Evolutionary conservation across 1,284 basidiomycete species (phyloP), one percentile per base, ranked within the genome.

Genomic region (Stygiomarasmius scandens): DNA sequence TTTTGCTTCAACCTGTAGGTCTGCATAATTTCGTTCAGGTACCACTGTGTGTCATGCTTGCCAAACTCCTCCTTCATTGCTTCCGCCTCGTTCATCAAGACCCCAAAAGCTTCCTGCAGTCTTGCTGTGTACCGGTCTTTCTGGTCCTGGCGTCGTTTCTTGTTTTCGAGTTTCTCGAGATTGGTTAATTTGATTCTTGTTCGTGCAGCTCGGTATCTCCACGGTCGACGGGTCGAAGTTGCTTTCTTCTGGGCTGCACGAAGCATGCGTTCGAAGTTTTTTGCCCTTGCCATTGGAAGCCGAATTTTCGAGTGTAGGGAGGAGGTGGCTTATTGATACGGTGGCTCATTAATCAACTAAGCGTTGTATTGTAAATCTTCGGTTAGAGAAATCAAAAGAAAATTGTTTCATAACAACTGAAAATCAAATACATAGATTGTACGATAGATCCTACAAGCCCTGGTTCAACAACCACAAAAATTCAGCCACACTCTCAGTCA

Each of bases 1-100:
- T n/a, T 29, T 14, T 16, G 14, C 23, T 32, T 23, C 1, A 54
- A 25, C 12, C 43, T 5, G 24, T 54, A 25, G 4, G 52, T 29
- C 32, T 54, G 52, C 41, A 46, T 45, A 34, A 54, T 46, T n/a
- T 54, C 52, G 19, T 25, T 22, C 19, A 46, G 14, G 23, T 41
- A 41, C 23, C 24, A 19, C 20, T 44, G 3, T 3, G 23, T 32
- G 36, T 23, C 23, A 3, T 27, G 38, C 19, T 52, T 41, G 2
- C 36, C 36, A 44, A 43, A 25, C 16, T 25, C 20, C 24, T 52
- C 51, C 14, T 52, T 34, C 12, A 52, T 38, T 19, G 36, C 51
- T 4, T 2, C 20, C 23, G 51, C 51, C 16, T 25, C 25, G n/a
- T 20, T 36, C 12, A 25, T 23, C 14, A 52, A 25, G 2, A 25